Evolutionary conservation across 768 basidiomycete species (phyloP).

Genomic region (Rhizopogon vesiculosus): DNA sequence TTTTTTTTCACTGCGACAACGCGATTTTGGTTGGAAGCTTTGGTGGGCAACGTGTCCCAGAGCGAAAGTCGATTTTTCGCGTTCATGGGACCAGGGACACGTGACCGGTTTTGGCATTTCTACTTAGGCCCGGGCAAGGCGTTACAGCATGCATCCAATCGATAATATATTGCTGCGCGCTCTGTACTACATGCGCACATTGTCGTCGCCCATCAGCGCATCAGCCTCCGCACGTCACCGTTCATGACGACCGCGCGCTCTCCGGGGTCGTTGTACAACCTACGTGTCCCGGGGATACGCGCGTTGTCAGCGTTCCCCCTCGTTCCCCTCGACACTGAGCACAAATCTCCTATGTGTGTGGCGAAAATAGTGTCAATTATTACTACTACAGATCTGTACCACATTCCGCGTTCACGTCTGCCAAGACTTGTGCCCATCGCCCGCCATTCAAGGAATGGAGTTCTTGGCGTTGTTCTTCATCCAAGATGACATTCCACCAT

Average conservation of each 20-base stretch:
- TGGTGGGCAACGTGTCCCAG: no score
- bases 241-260: neutral
- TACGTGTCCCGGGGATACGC: neutral
- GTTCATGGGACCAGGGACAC: no score
- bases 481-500: conserved; percentile 1
- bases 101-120: no score
- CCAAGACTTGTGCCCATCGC: neutral
- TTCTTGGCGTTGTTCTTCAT: conserved; percentile 1
- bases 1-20: no score
- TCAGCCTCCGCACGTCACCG: neutral
- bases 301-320: neutral
- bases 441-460: conserved; percentile 4
- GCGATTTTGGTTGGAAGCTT: no score
- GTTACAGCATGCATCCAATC: no score
- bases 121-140: no score
- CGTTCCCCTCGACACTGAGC: no score
- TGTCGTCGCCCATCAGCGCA: neutral
- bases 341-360: no score
- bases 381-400: neutral
- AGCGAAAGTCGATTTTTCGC: no score
- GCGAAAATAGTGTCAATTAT: no score
- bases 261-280: neutral
- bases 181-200: neutral
- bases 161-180: neutral
- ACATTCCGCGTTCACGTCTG: neutral